Conservation (phyloP, 371 early-diverging fungal species). For the Batrachochytrium dendrobatidis region DNA sequence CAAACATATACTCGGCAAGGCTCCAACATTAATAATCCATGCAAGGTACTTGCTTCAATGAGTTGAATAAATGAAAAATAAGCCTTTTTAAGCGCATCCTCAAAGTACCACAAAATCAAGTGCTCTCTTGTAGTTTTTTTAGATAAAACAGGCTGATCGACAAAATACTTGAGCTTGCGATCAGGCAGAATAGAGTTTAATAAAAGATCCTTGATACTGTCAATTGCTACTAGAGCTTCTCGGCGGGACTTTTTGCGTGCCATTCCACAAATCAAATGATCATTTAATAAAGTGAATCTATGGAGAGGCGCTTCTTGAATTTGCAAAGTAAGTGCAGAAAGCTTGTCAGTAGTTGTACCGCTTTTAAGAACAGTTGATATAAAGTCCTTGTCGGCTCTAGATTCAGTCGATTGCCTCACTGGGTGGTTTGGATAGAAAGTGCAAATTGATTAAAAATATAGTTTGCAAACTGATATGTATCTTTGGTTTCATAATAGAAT, state of each 20-base stretch:
- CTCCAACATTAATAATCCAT: too few species aligned
- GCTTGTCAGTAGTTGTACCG: conserved; percentile 87
- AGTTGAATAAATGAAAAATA: conserved; percentile 81
- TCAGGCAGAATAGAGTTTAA: conserved; percentile 60
- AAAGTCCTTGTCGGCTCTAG: conserved; percentile 73
- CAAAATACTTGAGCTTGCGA: conserved; percentile 82
- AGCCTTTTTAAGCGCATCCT: conserved; percentile 82
- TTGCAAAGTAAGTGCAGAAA: conserved; percentile 85
- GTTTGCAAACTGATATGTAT: conserved; percentile 37
- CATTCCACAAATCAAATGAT: conserved; percentile 73
- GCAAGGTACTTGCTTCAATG: conserved; percentile 50
- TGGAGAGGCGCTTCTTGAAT: conserved; percentile 90
- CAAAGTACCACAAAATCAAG: conserved; percentile 83
- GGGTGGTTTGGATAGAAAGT: conserved; percentile 11
- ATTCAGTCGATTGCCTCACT: conserved; percentile 18
- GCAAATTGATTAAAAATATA: conserved; percentile 26
- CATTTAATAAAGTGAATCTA: conserved; percentile 58
- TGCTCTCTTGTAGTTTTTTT: conserved; percentile 57
- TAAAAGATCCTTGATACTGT: conserved; percentile 86
- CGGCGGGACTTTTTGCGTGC: conserved; percentile 81
- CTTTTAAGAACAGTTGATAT: conserved; percentile 76
- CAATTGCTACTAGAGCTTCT: conserved; percentile 76
- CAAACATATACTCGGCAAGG: too few species aligned
- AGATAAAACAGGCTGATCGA: conserved; percentile 63
- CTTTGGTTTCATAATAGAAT: conserved; percentile 58